These are phyloP conservation scores for Alternaria sp. DNA, from an alignment of 2,329 filamentous ascomycete genomes.

Conservation along the genomic window DNA sequence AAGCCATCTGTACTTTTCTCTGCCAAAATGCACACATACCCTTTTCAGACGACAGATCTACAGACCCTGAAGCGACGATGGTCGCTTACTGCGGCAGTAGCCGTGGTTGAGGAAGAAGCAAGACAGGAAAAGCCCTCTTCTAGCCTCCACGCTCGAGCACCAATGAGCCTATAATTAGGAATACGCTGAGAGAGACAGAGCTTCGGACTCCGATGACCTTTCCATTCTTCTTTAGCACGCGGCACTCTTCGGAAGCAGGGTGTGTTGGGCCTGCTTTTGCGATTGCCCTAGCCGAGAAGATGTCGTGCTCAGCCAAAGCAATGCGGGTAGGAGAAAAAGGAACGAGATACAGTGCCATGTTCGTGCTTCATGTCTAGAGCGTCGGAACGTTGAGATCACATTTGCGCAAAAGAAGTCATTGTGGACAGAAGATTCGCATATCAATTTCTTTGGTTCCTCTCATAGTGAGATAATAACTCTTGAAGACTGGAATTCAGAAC, in stretches of 20 bases:
- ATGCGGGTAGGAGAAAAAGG: not conserved
- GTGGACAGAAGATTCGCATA: not conserved
- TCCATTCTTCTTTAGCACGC: not conserved
- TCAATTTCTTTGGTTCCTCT: conserved; percentile 12
- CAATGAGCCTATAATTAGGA: not conserved
- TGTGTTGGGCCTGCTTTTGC: not conserved
- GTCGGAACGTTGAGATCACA: not conserved
- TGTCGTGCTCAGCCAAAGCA: not conserved
- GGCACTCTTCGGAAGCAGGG: not conserved
- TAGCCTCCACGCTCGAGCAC: not conserved
- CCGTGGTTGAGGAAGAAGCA: not conserved
- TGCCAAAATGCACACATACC: not conserved
- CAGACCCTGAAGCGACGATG: not conserved
- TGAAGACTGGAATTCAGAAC: not conserved
- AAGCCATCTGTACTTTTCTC: not conserved
- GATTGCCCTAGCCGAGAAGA: not conserved
- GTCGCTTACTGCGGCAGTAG: not conserved
- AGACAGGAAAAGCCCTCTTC: not conserved
- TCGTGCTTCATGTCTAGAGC: not conserved
- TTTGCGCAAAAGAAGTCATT: not conserved
- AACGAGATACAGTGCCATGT: not conserved
- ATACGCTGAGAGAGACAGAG: not conserved
- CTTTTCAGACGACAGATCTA: not conserved
- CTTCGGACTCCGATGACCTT: not conserved
- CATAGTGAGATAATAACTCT: not conserved